Evolutionary conservation across 2,329 filamentous ascomycete genomes (phyloP), one percentile per base, ranked within the genome.

Genomic region (Mollisiaceae sp.): DNA sequence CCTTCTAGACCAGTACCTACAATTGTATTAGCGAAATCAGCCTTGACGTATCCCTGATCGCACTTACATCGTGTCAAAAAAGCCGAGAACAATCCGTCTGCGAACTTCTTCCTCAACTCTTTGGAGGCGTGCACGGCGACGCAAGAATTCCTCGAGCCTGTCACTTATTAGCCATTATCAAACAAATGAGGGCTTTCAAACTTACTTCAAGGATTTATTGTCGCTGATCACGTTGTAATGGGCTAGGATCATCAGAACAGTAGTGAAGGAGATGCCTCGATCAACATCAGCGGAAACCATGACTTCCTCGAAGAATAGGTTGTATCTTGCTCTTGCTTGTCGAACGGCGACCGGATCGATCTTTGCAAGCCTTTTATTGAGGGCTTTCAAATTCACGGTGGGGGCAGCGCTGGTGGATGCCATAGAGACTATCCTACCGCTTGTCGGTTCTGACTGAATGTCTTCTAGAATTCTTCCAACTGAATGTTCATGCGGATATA

Each of bases 211-310:
- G 78, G 93, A 97, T 83, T 97, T 97, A 81, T 91, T 97, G 78
- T 99, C 95, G 71, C 90, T 97, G 77, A 99, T 99, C 75, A 99
- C 93, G 75, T 98, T 99, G 83, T 99, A 97, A 78, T 99, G 95
- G 39, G 96, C 94, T 64, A 99, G 83, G 67, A 97, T 96, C 91
- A 99, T 95, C 60, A 99, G 83, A 24, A 97, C 90, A 8, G 91
- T 90, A 2, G 93, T 95, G 77, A 99, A 99, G 0, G 92, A 90
- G 66, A 99, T 96, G 57, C 95, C 95, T 68, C 87, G 86, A 74
- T 96, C 92, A 0, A 90, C 91, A 77, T 99, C 94, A 4, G 94
- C 93, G 4, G 93, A 94, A 6, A 97, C 93, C 78, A 98, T 87
- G 22, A 98, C 91, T 80, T 99, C 96, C 78, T 98, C 94, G 75